Base-by-base conservation (phyloP, 768 basidiomycete species). In the Phylloporus sp. region DNA sequence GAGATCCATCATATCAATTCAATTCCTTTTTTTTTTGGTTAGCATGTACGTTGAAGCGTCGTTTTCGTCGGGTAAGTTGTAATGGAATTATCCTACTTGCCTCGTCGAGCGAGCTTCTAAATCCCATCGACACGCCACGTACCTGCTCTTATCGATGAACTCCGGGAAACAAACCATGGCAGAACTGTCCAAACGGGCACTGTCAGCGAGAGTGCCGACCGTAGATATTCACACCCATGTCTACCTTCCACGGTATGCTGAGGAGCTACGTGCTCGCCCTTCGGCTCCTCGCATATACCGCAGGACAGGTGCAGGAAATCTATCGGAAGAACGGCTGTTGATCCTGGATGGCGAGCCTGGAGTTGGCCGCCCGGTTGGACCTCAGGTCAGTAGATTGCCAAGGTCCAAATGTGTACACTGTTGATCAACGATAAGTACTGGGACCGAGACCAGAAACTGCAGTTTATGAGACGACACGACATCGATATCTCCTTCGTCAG, bases 151-250 rank as follows among this genome's bases (percentile, higher is more conserved):
- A 67, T 61, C 60, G 54, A 67, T 65, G 61, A 53, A 39, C 55
- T 47, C 52, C 46, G 52, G 49, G 47, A 67, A 31, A 15, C 54
- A 43, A 27, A 13, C 64, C 38, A 59, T 56, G 65, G 50, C 59
- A 45, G 51, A 56, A 37, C 36, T 67, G 21, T 55, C 55, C 42
- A 64, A 38, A 33, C 53, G 44, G 18, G 43, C 44, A 0, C 27
- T 56, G 33, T 61, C 52, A 44, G 33, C 49, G 28, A 62, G 53
- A 32, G 54, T 56, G 24, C 70, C 80, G 2, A 67, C 88, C 35
- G 79, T 93, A 36, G 90, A 93, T 69, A 72, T 93, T 26, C 90
- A 93, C 71, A 88, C 87, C 5, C 90, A 93, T 53, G 78, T 91
- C 33, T 93, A 90, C 60, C 76, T 90, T 17, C 86, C 89, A 3